Base-by-base conservation (phyloP, 352 stramenopile species). In the Phytophthora europaea region DNA sequence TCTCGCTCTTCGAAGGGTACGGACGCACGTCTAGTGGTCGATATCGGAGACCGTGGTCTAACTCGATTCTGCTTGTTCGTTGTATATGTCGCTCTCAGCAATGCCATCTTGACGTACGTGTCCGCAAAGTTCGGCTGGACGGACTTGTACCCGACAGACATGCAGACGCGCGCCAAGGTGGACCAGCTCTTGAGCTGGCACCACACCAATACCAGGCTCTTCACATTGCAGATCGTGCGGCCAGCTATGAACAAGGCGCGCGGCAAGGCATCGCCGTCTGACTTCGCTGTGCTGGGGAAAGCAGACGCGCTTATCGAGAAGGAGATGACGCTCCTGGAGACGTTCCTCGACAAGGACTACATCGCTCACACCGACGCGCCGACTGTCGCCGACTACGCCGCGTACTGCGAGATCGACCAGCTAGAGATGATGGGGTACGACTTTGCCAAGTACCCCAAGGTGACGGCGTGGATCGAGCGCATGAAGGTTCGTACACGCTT, bases 361-460 rank as follows among this genome's bases (percentile, higher is more conserved):
- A 57, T 89, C 45, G 84, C 80, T 0, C 65, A 75, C 26, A 83
- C 80, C 26, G 53, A 82, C 54, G 28, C 51, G 4, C 76, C 80
- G 0, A 90, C 84, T 31, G 54, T 90, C 43, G 84, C 80, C 0
- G 84, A 91, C 70, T 80, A 80, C 28, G 67, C 68, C 4, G 58
- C 69, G 38, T 89, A 91, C 72, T 90, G 82, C 53, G 82, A 91
- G 74, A 76, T 82, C 52, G 84, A 88, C 54, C 84, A 90, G 65
- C 63, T 90, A 3, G 73, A 90, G 58, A 67, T 75, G 26, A 82
- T 86, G 54, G 73, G 67, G 18, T 78, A 83, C 61, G 70, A 89
- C 34, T 80, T 89, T 22, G 16, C 52, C 45, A 80, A 81, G 67
- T 90, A 79, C 56, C 62, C 73, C 0, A 83, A 81, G 31, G 80